Base-by-base conservation (phyloP, 441 rosid genomes). In the Pelargonium australe region DNA sequence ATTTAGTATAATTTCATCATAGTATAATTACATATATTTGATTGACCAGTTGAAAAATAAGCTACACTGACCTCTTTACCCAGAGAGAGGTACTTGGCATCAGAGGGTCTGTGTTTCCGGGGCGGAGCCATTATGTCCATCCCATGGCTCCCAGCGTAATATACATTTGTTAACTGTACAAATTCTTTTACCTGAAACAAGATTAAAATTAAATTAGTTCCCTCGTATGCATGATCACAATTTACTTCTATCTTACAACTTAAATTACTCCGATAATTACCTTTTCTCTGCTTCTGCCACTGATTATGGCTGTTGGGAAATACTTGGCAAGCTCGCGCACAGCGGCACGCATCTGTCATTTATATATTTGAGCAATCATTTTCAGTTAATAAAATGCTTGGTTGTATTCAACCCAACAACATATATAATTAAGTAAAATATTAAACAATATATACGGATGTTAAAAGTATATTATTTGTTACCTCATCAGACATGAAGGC, bases 101-200 rank as follows among this genome's bases (percentile, higher is more conserved):
- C 64, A 1, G 49, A 23, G 7, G 76, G 45, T 28, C 69, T 73
- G 12, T 76, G 69, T 20, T 63, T 73, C 55, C 44, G 66, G 5
- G 76, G 63, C 9, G 84, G 84, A 65, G 82, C 80, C 79, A 70
- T 9, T 65, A 83, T 83, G 70, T 83, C 86, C 84, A 83, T 72
- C 3, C 86, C 86, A 67, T 83, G 86, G 68, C 86, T 83, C 44
- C 86, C 84, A 43, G 84, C 86, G 57, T 83, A 83, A 67, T 83
- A 81, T 6, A 83, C 76, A 74, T 72, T 81, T 31, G 60, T 37
- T 40, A 80, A 68, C 62, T 75, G 20, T n/a, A 83, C 86, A 72
- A 83, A 83, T 14, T 68, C 76, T 75, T 72, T 77, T 6, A 83
- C 86, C 84, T 82, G 43, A 65, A 17, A 45, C 16, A 7, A 5